Percentiles rank a stretch among this genome's conserved stretches.
Conservation (phyloP, 192 early-diverging fungal genomes). For the Backusella tuberculispora region DNA sequence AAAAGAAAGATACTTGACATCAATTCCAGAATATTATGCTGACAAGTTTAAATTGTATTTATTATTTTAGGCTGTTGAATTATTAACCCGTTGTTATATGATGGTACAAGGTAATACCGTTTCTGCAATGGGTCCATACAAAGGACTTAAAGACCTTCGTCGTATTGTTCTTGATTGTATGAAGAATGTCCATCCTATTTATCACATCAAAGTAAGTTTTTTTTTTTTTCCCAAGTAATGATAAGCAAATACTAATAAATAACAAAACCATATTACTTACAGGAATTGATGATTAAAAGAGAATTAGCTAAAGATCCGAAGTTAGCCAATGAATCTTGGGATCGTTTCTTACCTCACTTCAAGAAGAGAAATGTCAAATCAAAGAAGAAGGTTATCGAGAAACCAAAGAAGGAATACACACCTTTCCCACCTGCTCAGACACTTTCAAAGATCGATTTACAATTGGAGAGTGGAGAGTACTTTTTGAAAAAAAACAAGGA, state of each 20-base stretch:
- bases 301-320: constrained; percentile 97
- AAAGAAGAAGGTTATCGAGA: constrained; percentile 59
- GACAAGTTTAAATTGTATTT: too few relatives aligned
- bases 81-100: constrained; percentile 93
- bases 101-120: constrained; percentile 99
- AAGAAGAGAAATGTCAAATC: constrained; percentile 86
- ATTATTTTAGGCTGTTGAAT: constrained; percentile 78
- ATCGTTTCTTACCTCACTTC: constrained; percentile 96
- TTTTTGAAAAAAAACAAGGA: constrained; percentile 67
- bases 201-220: constrained; percentile 87
- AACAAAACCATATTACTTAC: neutral
- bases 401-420: constrained; percentile 73
- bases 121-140: constrained; percentile 88
- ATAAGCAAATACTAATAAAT: neutral
- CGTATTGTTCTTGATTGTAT: constrained; percentile 96
- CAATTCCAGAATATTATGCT: neutral
- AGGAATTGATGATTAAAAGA: constrained; percentile 98
- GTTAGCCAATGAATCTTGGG: constrained; percentile 93
- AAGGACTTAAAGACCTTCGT: constrained; percentile 86
- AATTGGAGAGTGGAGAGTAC: constrained; percentile 96
- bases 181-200: constrained; percentile 98
- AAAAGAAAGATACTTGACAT: too few relatives aligned
- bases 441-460: constrained; percentile 88
- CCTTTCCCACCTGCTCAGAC: constrained; percentile 89
- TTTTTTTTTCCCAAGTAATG: neutral